Base-by-base conservation (phyloP, 1,284 basidiomycete genomes). In the Peniophora sp. region DNA sequence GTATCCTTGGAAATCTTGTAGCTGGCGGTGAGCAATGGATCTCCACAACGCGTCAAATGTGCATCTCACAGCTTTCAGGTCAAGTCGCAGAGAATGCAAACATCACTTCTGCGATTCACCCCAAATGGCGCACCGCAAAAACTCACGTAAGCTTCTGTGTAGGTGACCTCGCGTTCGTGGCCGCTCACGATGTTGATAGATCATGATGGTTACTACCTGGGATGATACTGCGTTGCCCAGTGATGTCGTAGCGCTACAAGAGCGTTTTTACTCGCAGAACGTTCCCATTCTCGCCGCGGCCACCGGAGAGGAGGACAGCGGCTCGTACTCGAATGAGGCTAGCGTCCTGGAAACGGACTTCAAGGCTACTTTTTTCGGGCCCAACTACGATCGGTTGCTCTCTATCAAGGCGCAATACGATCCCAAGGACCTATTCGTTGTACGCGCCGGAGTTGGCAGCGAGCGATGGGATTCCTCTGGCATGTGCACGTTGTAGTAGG, bases 71-170 rank as follows among this genome's bases (percentile, higher is more conserved):
- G 36, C 41, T 18, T n/a, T 54, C 57, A 53, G 64, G 66, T 51
- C 54, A 65, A 55, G 64, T 68, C 17, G 48, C 65, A 2, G 56
- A 57, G 36, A 67, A 68, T 47, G 61, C 58, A 15, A 36, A 62
- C 23, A 58, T 67, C 14, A 47, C 51, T 15, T 60, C 56, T 3
- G 64, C 67, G 5, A 54, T 68, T 34, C 58, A 57, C 46, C 65
- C 64, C 1, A 62, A 57, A 39, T 68, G 67, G 67, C 58, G 66
- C 46, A 58, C 52, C 0, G 66, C 66, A 0, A 67, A 68, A 53
- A 58, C 59, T 8, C 66, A 67, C 47, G 66, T 66, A 39, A 12
- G 1, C 15, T 23, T 27, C 18, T 46, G 24, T 46, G 39, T 14
- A n/a, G 23, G 22, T 34, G 11, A 11, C 6, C 14, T 27, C n/a